Conservation (phyloP, 2,329 filamentous ascomycete genomes). For the Escovopsis sp. region DNA sequence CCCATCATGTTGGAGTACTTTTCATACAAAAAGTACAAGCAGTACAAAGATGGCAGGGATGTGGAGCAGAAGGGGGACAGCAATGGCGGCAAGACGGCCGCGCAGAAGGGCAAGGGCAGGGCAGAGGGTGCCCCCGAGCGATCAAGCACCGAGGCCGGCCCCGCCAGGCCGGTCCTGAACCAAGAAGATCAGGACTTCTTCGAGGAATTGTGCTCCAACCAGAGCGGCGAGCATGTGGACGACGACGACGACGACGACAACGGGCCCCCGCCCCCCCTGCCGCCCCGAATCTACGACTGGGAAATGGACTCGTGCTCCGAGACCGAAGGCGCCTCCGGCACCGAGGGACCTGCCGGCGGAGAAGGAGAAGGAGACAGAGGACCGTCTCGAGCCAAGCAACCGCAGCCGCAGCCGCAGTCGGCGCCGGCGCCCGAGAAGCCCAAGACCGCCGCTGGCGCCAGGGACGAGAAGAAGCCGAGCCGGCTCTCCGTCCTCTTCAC, state of each 20-base stretch:
- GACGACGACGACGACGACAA: conserved; percentile 13
- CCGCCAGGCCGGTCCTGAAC: conserved; percentile 32
- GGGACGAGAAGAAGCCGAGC: conserved; percentile 18
- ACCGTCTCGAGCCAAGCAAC: background rate
- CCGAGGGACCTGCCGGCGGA: conserved; percentile 7
- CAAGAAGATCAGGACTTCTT: conserved; percentile 45
- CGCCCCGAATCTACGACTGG: conserved; percentile 36
- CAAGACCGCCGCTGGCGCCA: conserved; percentile 18
- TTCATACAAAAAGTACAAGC: conserved; percentile 47
- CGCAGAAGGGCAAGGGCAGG: background rate
- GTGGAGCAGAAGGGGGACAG: background rate
- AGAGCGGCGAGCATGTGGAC: background rate
- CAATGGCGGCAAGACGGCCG: background rate
- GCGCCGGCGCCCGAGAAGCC: conserved; percentile 10
- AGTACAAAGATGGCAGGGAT: conserved; percentile 25
- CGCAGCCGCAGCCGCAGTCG: background rate
- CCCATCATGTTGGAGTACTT: conserved; percentile 48
- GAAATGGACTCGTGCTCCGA: conserved; percentile 33
- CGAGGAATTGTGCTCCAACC: conserved; percentile 31
- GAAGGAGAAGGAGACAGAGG: conserved; percentile 7
- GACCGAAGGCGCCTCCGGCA: conserved; percentile 14
- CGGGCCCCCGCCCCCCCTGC: conserved; percentile 36
- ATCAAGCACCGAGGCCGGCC: conserved; percentile 12
- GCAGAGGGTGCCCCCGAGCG: conserved; percentile 3
- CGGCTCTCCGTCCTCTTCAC: conserved; percentile 22